Conservation (phyloP, 2,329 filamentous ascomycete species). For the Aureobasidium melanogenum region DNA sequence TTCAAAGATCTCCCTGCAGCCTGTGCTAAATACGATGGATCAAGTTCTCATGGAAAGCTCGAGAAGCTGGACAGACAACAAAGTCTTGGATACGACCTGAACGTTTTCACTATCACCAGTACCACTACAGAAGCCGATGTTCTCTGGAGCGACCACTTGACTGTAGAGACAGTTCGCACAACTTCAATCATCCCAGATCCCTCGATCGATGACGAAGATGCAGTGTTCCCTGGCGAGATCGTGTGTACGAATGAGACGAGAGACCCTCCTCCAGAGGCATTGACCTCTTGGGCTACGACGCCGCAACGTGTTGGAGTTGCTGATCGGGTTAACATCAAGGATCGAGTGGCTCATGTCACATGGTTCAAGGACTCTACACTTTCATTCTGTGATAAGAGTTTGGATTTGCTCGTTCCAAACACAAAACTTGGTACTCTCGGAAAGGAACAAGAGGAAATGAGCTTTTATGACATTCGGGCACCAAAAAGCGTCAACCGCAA, state of each 20-base stretch:
- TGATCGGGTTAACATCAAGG: constrained; percentile 46
- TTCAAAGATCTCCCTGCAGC: constrained; percentile 47
- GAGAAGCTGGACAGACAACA: constrained; percentile 37
- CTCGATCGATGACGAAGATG: constrained; percentile 46
- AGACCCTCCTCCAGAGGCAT: background rate
- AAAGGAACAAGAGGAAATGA: constrained; percentile 41
- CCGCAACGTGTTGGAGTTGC: constrained; percentile 48
- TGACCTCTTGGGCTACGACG: constrained; percentile 24
- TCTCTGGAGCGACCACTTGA: constrained; percentile 49
- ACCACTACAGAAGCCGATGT: constrained; percentile 44
- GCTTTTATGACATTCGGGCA: constrained; percentile 49
- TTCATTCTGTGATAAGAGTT: constrained; percentile 14
- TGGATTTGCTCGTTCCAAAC: constrained; percentile 31
- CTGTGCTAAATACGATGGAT: constrained; percentile 42
- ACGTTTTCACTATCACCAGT: constrained; percentile 45
- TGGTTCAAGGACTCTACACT: constrained; percentile 34
- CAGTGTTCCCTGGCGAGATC: constrained; percentile 49
- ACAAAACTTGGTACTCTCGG: constrained; percentile 35
- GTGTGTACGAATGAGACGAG: constrained; percentile 37
- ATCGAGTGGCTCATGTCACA: constrained; percentile 46
- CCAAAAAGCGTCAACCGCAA: constrained; percentile 41
- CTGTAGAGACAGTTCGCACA: constrained; percentile 38
- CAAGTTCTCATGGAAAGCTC: constrained; percentile 31
- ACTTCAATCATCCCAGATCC: constrained; percentile 41
- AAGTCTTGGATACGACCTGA: constrained; percentile 49